Evolutionary conservation across 495 filamentous ascomycete genomes (phyloP).

Genomic region (Cenococcum geophilum): DNA sequence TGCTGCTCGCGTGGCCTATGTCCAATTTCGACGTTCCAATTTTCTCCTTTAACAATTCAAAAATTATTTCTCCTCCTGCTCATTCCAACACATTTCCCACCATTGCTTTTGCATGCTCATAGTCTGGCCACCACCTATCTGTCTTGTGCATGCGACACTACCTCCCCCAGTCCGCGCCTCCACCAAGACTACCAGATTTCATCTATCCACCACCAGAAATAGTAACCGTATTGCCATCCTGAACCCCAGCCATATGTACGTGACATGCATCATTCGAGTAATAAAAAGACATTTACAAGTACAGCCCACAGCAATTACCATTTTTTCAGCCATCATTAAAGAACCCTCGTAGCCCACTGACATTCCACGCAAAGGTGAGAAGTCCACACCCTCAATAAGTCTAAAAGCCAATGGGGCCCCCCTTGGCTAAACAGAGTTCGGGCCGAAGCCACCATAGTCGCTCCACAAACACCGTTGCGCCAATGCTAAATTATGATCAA

Average conservation of each 20-base stretch:
- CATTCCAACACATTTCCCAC: neutral
- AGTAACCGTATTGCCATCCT: neutral
- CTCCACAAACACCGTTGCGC: conserved; percentile 1
- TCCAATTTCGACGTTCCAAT: too few species aligned
- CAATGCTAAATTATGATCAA: conserved; percentile 7
- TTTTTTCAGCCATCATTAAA: neutral
- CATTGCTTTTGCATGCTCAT: neutral
- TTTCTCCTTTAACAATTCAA: neutral
- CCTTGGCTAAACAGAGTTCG: too few species aligned
- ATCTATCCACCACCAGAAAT: too few species aligned
- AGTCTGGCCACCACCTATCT: neutral
- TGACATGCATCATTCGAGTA: conserved; percentile 1
- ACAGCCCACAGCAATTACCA: neutral
- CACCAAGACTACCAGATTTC: too few species aligned
- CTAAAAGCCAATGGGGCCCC: neutral
- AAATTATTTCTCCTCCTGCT: neutral
- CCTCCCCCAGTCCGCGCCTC: neutral
- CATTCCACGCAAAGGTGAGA: neutral
- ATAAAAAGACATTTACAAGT: conserved; percentile 1
- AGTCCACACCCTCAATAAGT: neutral
- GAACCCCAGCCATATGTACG: conserved; percentile 1
- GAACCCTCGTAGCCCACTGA: neutral
- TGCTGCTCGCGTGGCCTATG: too few species aligned
- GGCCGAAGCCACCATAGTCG: neutral
- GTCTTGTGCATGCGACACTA: neutral